These are phyloP conservation scores for Colletotrichum phormii DNA, from an alignment of 2,329 filamentous ascomycete genomes.

Conservation along the genomic window DNA sequence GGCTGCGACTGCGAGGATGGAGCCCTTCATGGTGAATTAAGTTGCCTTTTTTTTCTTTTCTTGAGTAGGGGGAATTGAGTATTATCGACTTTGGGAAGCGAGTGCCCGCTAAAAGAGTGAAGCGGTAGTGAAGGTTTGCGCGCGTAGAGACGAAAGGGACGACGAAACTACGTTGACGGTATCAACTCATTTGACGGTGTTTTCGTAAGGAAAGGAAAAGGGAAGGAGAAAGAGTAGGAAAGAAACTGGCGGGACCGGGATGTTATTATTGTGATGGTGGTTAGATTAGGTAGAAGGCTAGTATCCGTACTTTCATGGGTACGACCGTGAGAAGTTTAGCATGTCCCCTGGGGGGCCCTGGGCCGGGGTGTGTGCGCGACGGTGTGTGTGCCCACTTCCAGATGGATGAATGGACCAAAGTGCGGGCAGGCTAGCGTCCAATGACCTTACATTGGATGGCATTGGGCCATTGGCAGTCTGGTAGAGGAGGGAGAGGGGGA, in stretches of 20 bases:
- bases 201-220: conserved; percentile 54
- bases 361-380: conserved; percentile 31
- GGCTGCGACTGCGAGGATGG: conserved; percentile 73
- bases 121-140: conserved; percentile 68
- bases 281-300: conserved; percentile 34
- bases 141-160: conserved; percentile 60
- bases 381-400: conserved; percentile 30
- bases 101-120: conserved; percentile 92
- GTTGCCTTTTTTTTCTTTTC: conserved; percentile 42
- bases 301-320: conserved; percentile 35
- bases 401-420: conserved; percentile 24
- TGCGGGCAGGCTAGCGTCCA: conserved; percentile 15
- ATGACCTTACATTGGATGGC: conserved; percentile 11
- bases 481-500: neutral
- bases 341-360: conserved; percentile 11
- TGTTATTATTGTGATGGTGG: conserved; percentile 53
- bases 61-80: conserved; percentile 41
- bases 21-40: conserved; percentile 77
- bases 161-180: conserved; percentile 66
- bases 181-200: conserved; percentile 61
- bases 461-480: neutral
- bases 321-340: conserved; percentile 25
- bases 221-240: conserved; percentile 48
- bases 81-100: conserved; percentile 58
- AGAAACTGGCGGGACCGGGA: conserved; percentile 50